Evolutionary conservation across 2,329 filamentous ascomycete genomes (phyloP).

Genomic region (Apiospora sp.): DNA sequence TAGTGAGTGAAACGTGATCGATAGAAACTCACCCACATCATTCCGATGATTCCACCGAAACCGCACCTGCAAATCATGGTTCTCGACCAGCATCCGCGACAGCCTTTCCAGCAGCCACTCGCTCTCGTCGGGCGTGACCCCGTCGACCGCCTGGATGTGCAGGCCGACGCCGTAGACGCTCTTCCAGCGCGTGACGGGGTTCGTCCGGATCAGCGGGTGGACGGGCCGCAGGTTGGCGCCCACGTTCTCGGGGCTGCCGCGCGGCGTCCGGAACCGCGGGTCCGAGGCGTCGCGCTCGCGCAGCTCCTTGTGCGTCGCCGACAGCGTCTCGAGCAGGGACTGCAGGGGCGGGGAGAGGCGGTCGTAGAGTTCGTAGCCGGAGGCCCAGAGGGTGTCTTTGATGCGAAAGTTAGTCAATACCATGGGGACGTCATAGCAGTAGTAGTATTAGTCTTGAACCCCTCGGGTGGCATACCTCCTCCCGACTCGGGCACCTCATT

Average conservation of each 20-base stretch:
- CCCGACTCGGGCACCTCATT: conserved; percentile 63
- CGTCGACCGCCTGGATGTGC: conserved; percentile 53
- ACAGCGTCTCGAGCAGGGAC: conserved; percentile 59
- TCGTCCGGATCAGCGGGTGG: conserved; percentile 66
- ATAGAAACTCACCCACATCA: conserved; percentile 39
- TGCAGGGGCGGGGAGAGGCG: conserved; percentile 58
- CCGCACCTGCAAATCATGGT: conserved; percentile 57
- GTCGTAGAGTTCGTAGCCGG: conserved; percentile 66
- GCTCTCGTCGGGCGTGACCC: conserved; percentile 51
- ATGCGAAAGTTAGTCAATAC: no score
- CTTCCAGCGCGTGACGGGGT: conserved; percentile 70
- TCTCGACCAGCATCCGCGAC: conserved; percentile 51
- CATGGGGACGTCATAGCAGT: no score
- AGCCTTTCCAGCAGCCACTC: conserved; percentile 50
- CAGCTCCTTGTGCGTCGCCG: conserved; percentile 30
- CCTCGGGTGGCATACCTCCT: no score
- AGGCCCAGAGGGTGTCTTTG: conserved; percentile 69
- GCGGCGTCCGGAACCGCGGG: conserved; percentile 42
- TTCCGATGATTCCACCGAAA: conserved; percentile 54
- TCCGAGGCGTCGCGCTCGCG: conserved; percentile 50
- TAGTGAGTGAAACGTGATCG: no score
- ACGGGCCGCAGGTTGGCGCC: conserved; percentile 55
- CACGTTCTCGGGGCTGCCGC: conserved; percentile 53
- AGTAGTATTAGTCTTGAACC: no score
- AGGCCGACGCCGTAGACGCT: conserved; percentile 51